Conservation (phyloP, 2,329 filamentous ascomycete species). For the Botrytis squamosa region DNA sequence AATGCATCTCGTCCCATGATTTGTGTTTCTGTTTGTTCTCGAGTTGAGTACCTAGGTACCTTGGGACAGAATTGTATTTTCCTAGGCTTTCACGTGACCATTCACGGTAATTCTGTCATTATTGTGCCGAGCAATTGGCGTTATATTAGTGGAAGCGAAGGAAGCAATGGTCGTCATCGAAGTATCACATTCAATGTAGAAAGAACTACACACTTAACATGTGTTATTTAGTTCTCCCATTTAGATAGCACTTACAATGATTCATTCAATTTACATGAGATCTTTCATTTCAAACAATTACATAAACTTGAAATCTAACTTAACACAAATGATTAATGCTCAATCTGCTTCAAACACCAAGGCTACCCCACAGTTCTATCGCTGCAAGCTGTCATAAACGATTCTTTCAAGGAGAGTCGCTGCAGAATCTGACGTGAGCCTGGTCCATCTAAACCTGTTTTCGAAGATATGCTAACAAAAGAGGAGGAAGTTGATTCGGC, state of each 20-base stretch:
- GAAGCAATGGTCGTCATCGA: background rate
- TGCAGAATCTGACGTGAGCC: background rate
- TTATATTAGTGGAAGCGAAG: background rate
- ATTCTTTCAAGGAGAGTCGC: background rate
- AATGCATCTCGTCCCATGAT: background rate
- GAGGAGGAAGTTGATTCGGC: background rate
- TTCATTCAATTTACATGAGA: background rate
- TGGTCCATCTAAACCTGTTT: background rate
- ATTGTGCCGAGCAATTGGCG: no score
- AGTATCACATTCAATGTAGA: background rate
- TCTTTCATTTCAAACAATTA: background rate
- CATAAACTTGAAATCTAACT: background rate
- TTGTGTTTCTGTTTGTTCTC: background rate
- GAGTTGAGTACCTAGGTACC: background rate
- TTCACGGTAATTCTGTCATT: background rate
- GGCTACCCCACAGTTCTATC: background rate
- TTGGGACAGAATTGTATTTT: background rate
- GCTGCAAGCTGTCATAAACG: background rate
- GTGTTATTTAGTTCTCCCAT: background rate
- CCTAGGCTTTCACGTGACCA: background rate
- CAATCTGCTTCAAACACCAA: background rate
- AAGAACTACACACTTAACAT: background rate
- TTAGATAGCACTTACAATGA: background rate
- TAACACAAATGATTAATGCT: background rate
- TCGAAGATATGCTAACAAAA: background rate